Conservation (phyloP, 345 rosid species). For the Populus tremula region DNA sequence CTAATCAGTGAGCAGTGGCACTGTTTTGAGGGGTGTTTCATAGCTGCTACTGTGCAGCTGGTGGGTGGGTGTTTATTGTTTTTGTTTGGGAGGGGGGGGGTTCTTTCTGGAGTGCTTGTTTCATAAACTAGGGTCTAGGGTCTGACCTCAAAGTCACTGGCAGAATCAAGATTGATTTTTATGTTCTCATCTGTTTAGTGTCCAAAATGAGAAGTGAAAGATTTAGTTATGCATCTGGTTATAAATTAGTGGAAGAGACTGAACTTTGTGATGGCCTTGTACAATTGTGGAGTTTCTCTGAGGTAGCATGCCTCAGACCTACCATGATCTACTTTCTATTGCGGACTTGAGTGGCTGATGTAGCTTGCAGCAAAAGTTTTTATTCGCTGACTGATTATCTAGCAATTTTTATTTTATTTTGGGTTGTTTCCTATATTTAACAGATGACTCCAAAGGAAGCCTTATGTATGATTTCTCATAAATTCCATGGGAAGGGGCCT, state of each 20-base stretch:
- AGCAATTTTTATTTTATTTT: background rate
- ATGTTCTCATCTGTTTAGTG: background rate
- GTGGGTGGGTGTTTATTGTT: background rate
- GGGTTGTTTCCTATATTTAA: conserved; percentile 10
- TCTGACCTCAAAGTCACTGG: too few relatives aligned
- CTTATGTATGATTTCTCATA: conserved; percentile 78
- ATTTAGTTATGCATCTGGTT: background rate
- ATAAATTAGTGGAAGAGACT: background rate
- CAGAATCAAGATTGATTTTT: too few relatives aligned
- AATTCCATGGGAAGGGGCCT: conserved; percentile 95
- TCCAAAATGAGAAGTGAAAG: background rate
- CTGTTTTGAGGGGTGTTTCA: background rate
- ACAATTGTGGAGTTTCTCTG: background rate
- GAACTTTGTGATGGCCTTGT: background rate
- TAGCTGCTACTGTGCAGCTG: background rate
- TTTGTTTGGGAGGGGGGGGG: too few relatives aligned
- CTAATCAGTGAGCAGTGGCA: background rate
- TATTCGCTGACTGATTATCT: background rate
- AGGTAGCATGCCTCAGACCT: background rate
- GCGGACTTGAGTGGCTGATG: background rate
- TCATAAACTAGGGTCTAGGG: too few relatives aligned
- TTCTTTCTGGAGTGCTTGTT: too few relatives aligned
- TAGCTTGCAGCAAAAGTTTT: background rate
- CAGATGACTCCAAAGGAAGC: conserved; percentile 97
- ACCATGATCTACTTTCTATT: background rate